phyloP scores from a whole-genome alignment of 306 rosid genomes.

The Phaseolus lunatus region DNA sequence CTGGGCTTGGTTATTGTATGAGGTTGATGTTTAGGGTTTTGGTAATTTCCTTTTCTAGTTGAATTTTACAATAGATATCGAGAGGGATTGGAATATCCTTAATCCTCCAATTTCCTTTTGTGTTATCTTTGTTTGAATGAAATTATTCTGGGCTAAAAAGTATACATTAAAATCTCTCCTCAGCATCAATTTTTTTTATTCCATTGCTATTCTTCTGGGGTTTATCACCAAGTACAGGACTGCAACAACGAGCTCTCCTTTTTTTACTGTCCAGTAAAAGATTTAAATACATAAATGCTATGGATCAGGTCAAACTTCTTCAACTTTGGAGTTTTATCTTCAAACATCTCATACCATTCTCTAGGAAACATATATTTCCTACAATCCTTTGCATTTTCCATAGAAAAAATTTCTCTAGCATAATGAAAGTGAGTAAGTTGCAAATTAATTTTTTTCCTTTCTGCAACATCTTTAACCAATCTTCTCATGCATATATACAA shows the following conservation, averaged over 20 bases:
- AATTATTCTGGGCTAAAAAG: not conserved
- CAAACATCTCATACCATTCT: too few species aligned
- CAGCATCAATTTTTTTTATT: not conserved
- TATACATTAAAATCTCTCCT: not conserved
- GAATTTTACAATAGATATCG: not conserved
- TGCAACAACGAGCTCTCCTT: not conserved
- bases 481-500: too few species aligned
- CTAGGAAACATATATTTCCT: too few species aligned
- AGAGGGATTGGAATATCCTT: not conserved
- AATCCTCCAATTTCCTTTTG: conserved; percentile 1
- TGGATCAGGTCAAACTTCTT: not conserved
- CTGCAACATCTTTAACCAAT: too few species aligned
- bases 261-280: not conserved
- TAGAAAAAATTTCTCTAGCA: too few species aligned
- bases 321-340: too few species aligned
- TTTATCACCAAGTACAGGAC: conserved; percentile 1
- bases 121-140: not conserved
- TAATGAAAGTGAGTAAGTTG: too few species aligned
- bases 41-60: not conserved
- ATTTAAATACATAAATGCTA: conserved; percentile 4
- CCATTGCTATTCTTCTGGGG: not conserved
- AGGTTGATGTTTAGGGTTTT: conserved; percentile 26
- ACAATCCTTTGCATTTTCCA: too few species aligned
- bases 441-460: too few species aligned
- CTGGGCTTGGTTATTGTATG: conserved; percentile 15